phyloP scores from a whole-genome alignment of 176 grass and related monocot genomes.

The Saccharum officinarum region DNA sequence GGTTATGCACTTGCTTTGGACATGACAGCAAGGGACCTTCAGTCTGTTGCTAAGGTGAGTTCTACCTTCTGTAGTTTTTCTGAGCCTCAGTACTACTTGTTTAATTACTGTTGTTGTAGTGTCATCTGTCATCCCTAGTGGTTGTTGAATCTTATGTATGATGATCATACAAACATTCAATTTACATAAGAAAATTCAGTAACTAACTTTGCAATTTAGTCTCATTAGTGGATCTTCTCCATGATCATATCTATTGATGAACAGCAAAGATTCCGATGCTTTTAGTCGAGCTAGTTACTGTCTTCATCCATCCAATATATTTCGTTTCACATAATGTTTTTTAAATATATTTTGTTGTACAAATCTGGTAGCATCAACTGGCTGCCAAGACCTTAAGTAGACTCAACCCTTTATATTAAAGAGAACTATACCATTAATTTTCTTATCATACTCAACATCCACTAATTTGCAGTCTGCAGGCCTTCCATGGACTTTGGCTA shows the following conservation, averaged over 20 bases:
- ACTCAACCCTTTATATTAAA: background rate
- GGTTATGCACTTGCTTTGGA: slow-evolving; percentile 97
- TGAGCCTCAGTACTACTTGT: background rate
- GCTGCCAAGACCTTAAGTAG: background rate
- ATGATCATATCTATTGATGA: background rate
- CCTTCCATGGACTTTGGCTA: slow-evolving; percentile 94
- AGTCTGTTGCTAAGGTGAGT: slow-evolving; percentile 69
- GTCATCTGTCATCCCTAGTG: background rate
- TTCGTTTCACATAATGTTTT: background rate
- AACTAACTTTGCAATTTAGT: background rate
- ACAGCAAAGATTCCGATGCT: background rate
- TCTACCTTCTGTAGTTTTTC: background rate
- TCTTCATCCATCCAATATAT: background rate
- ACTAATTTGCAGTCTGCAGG: slow-evolving; percentile 62
- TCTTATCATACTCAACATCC: slow-evolving; percentile 21
- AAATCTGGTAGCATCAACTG: slow-evolving; percentile 14
- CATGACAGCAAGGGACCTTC: slow-evolving; percentile 97
- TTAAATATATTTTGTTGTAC: background rate
- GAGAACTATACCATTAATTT: background rate
- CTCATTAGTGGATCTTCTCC: background rate
- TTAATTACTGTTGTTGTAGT: background rate
- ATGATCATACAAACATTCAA: background rate
- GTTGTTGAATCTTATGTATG: background rate
- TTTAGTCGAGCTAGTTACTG: background rate
- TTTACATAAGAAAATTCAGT: slow-evolving; percentile 1